These are phyloP conservation scores for Suillus subalutaceus DNA, from an alignment of 768 basidiomycete species.

Conservation along the genomic window DNA sequence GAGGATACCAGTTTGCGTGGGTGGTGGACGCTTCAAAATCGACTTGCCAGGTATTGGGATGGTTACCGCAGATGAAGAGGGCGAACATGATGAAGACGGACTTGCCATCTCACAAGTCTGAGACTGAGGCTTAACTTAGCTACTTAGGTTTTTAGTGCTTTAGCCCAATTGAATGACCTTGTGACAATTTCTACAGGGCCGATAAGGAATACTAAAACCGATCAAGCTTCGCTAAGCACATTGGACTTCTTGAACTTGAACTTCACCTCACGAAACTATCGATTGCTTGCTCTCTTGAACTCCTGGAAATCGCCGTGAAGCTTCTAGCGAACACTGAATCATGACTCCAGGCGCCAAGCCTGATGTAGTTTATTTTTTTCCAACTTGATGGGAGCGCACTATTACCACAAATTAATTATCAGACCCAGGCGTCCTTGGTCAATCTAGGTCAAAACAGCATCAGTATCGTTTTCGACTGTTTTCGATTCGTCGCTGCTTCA, in stretches of 20 bases:
- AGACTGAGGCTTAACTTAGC: background rate
- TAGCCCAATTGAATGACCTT: slow-evolving; percentile 1
- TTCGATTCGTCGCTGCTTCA: too few species aligned
- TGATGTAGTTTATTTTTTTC: background rate
- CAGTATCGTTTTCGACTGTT: background rate
- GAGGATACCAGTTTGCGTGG: slow-evolving; percentile 67
- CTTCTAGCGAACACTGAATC: background rate
- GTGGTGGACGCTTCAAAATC: slow-evolving; percentile 78
- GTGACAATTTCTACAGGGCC: background rate
- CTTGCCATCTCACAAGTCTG: slow-evolving; percentile 22
- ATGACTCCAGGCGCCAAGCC: background rate
- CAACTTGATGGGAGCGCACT: background rate
- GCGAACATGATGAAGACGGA: slow-evolving; percentile 55
- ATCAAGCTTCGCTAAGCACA: background rate
- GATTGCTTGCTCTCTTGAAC: background rate
- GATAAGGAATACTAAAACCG: slow-evolving; percentile 2
- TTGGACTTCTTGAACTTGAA: background rate
- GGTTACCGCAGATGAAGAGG: slow-evolving; percentile 81
- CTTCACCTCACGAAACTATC: too few species aligned
- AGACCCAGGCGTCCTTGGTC: background rate
- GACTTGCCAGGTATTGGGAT: slow-evolving; percentile 80
- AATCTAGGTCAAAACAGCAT: too few species aligned
- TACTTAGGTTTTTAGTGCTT: background rate
- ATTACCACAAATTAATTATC: background rate
- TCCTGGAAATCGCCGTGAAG: background rate